These are phyloP conservation scores for Arxiozyma bovina DNA, from an alignment of 1,139 yeast species.

Conservation along the genomic window DNA sequence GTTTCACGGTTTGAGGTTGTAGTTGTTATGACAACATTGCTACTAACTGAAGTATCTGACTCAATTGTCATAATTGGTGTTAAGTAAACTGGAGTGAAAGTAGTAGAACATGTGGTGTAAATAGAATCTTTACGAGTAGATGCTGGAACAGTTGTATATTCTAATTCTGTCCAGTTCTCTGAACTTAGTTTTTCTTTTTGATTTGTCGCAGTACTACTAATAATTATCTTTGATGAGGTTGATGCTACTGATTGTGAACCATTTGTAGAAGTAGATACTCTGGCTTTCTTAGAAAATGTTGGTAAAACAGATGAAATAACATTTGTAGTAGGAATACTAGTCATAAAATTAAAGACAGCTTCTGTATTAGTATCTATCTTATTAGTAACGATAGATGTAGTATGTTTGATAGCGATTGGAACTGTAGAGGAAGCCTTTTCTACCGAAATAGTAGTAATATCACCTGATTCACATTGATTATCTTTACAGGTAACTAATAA, in stretches of 20 bases:
- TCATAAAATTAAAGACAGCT: too few species aligned
- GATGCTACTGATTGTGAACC: background rate
- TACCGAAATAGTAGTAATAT: background rate
- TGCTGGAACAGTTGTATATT: slow-evolving; percentile 7
- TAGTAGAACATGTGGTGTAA: background rate
- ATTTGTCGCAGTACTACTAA: background rate
- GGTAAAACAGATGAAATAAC: background rate
- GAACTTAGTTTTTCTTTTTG: background rate
- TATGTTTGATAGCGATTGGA: background rate
- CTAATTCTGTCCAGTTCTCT: background rate
- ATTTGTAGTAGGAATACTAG: background rate
- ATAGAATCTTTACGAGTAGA: background rate
- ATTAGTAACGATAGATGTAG: background rate
- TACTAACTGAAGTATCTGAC: background rate
- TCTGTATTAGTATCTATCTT: background rate
- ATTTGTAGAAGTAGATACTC: background rate
- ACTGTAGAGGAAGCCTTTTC: background rate
- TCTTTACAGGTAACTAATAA: slow-evolving; percentile 12
- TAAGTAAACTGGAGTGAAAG: background rate
- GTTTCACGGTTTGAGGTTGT: background rate
- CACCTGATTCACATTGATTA: background rate
- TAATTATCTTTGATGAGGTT: background rate
- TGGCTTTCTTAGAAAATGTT: background rate
- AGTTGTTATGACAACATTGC: background rate
- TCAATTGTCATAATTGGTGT: background rate